Evolutionary conservation across 2,329 filamentous ascomycete species (phyloP), one percentile per base, ranked within the genome.

Genomic region (Macroventuria anomochaeta): DNA sequence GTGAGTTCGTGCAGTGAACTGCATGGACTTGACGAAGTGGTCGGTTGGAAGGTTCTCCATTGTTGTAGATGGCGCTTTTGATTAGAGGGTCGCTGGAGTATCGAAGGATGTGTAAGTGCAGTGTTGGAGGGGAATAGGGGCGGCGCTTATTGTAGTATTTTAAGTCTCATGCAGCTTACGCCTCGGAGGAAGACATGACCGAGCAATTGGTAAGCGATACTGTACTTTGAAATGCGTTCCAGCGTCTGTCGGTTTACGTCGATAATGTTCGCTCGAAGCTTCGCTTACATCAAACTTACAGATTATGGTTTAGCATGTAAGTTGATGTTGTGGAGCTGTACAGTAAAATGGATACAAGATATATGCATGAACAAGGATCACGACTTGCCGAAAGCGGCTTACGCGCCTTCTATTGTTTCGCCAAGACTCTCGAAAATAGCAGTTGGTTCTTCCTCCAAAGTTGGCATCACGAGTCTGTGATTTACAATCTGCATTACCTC

Each of bases 401-500:
- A 44, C 18, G 13, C 3, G 5, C 17, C 18, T 41, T 26, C 23
- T 29, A 26, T 13, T 8, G 18, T 6, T 21, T 3, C 31, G 3
- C 2, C 8, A 10, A 28, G 6, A 10, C 11, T 7, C 11, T 20
- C 29, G 18, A 34, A 23, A 15, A 18, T 2, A 10, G 25, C n/a
- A 10, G 21, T 17, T 15, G 23, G 11, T 15, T n/a, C 28, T 11
- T 44, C n/a, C 20, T 18, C 17, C n/a, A 23, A 3, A 17, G 20
- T 39, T 7, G 10, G 31, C n/a, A 33, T 13, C 12, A 11, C 15
- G 10, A 47, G 33, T 28, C 43, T 44, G 13, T 59, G 58, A n/a
- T 47, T 41, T 5, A 64, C 39, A 37, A 67, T 63, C 5, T 61
- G 40, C 61, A 70, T 59, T 15, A 70, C 64, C 28, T 69, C 66